These are phyloP conservation scores for Tetracladium marchalianum DNA, from an alignment of 495 filamentous ascomycete species.

Conservation along the genomic window DNA sequence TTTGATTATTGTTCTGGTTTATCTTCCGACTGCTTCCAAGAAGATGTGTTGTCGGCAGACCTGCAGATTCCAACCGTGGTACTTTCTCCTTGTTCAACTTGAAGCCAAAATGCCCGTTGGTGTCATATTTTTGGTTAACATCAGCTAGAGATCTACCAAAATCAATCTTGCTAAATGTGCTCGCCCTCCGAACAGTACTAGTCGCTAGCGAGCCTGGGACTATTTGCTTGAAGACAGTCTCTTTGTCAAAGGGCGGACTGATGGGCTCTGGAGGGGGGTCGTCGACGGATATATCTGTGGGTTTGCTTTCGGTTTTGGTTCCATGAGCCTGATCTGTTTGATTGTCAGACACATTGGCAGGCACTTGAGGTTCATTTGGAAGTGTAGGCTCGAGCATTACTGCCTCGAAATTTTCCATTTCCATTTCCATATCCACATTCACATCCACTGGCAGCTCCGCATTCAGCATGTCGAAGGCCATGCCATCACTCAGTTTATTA, in stretches of 20 bases:
- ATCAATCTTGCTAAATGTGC: conserved; percentile 38
- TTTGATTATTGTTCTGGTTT: conserved; percentile 3
- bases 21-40: conserved; percentile 26
- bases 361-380: too few species aligned
- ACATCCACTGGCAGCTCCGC: too few species aligned
- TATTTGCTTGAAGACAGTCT: conserved; percentile 43
- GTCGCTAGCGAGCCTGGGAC: not conserved
- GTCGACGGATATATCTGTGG: too few species aligned
- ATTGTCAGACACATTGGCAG: too few species aligned
- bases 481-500: too few species aligned
- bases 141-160: conserved; percentile 37
- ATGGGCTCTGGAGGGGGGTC: not conserved
- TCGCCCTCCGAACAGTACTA: conserved; percentile 12
- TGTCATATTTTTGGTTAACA: conserved; percentile 40
- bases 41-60: conserved; percentile 30
- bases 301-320: too few species aligned
- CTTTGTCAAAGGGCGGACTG: conserved; percentile 33
- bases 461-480: too few species aligned
- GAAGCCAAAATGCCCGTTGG: conserved; percentile 36
- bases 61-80: conserved; percentile 9
- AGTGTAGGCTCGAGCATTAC: not conserved
- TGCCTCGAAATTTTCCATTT: not conserved
- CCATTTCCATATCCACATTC: not conserved
- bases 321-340: too few species aligned
- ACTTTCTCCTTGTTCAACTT: conserved; percentile 17